Evolutionary conservation across 2,329 filamentous ascomycete genomes (phyloP), one percentile per base, ranked within the genome.

Genomic region (Neocucurbitaria cava): DNA sequence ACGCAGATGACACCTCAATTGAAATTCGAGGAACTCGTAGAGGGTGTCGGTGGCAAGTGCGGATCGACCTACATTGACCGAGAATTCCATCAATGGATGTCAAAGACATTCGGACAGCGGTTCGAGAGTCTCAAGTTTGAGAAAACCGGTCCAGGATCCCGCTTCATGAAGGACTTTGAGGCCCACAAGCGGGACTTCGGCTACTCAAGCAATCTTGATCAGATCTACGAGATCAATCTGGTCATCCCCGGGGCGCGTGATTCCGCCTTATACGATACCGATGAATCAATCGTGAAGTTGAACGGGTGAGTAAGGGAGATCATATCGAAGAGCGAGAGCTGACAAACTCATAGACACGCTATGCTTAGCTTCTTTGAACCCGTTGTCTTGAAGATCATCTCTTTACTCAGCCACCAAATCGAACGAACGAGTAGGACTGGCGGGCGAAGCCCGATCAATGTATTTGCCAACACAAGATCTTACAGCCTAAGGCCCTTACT

Each of bases 81-180:
- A 1, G 59, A 67, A 15, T 71, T 77, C 44, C 65, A 75, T 39
- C 42, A 59, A 10, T 65, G 65, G 45, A 71, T 76, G 66, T 51
- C 54, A 2, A 18, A 56, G 7, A 62, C 47, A 1, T 77, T 74
- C 50, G 72, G 71, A 0, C 23, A 42, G 3, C 62, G 63, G 0
- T 77, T 75, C 54, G 56, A 64, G 6, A 23, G 43, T 5, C 40
- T 77, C 11, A 48, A 57, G 1, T 20, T 53, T 1, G 56, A 64
- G 30, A 59, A 65, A 43, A 71, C 58, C 17, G 66, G 68, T 1
- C 61, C 69, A 1, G 72, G 72, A 11, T 74, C 70, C 38, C 24
- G 52, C 6, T 73, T 77, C 38, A 77, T 77, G 74, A 64, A 65
- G 17, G 54, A 61, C 2, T 77, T 76, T 35, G 74, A 77, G 41